Conservation (phyloP, 1,284 basidiomycete species). For the Apiotrichum sp. region DNA sequence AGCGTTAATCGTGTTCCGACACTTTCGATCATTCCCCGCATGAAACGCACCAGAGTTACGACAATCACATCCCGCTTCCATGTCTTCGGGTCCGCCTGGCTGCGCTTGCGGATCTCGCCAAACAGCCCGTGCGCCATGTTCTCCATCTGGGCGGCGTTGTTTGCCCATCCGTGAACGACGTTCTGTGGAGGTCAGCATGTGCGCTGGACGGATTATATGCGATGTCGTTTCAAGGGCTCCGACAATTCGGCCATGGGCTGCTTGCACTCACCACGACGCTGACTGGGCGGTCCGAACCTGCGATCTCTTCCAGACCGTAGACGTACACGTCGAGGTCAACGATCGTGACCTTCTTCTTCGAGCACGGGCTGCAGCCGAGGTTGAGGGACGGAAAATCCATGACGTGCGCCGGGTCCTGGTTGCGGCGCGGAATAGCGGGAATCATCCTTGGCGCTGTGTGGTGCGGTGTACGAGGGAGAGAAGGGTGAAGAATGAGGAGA, state of each 20-base stretch:
- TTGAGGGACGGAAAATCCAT: slow-evolving; percentile 30
- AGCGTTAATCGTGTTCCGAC: too few species aligned
- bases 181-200: slow-evolving; percentile 6
- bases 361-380: slow-evolving; percentile 16
- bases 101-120: slow-evolving; percentile 20
- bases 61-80: slow-evolving; percentile 38
- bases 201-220: too few species aligned
- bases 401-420: slow-evolving; percentile 18
- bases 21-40: too few species aligned
- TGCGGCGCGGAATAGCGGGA: slow-evolving; percentile 13
- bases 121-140: slow-evolving; percentile 35
- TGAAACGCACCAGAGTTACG: slow-evolving; percentile 36
- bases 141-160: slow-evolving; percentile 24
- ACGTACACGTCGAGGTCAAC: slow-evolving; percentile 36
- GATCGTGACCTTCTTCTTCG: slow-evolving; percentile 19
- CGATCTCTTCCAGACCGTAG: slow-evolving; percentile 39
- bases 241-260: too few species aligned
- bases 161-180: slow-evolving; percentile 16
- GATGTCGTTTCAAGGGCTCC: too few species aligned
- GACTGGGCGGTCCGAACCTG: slow-evolving; percentile 21
- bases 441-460: background rate
- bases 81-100: background rate
- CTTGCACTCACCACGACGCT: slow-evolving; percentile 26
- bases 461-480: too few species aligned
- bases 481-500: too few species aligned